A percentile compares a stretch with the other conserved stretches of the same genome.
Evolutionary conservation across 306 rosid species (phyloP).

Genomic region (Malus sylvestris): DNA sequence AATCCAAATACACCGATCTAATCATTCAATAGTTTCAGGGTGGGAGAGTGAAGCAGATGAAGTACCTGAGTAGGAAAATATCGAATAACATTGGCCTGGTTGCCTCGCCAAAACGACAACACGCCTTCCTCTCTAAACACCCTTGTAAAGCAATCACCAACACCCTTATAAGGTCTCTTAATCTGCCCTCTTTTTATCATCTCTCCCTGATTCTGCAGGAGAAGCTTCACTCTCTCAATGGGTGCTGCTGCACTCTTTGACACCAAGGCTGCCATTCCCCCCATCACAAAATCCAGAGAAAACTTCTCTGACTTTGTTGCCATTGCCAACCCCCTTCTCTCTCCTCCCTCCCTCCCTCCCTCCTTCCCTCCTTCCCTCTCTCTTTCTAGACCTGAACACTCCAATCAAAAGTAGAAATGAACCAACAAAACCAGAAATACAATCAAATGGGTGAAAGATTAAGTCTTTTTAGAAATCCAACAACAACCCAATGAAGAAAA

Average conservation of each 20-base stretch:
- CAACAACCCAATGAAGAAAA: background rate
- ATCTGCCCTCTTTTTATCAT: conserved; percentile 84
- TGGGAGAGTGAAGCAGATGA: background rate
- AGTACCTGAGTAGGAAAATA: conserved; percentile 94
- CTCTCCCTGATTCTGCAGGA: conserved; percentile 92
- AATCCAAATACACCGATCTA: background rate
- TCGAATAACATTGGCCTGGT: conserved; percentile 78
- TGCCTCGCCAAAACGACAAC: conserved; percentile 85
- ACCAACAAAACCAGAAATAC: background rate
- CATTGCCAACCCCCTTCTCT: conserved; percentile 29
- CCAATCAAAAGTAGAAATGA: background rate
- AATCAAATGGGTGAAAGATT: background rate
- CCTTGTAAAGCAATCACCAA: conserved; percentile 59
- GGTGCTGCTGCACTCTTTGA: conserved; percentile 84
- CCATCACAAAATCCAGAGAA: conserved; percentile 71
- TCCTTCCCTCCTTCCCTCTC: background rate
- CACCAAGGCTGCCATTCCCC: conserved; percentile 68
- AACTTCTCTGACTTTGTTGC: conserved; percentile 51
- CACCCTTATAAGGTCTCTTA: conserved; percentile 60
- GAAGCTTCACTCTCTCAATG: conserved; percentile 85
- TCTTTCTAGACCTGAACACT: background rate
- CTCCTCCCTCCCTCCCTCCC: conserved; percentile 3
- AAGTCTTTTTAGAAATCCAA: background rate
- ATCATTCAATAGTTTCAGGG: background rate
- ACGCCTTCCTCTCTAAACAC: conserved; percentile 77